Evolutionary conservation across 805 yeast species (phyloP).

Genomic region (Candida sakaeoensis): DNA sequence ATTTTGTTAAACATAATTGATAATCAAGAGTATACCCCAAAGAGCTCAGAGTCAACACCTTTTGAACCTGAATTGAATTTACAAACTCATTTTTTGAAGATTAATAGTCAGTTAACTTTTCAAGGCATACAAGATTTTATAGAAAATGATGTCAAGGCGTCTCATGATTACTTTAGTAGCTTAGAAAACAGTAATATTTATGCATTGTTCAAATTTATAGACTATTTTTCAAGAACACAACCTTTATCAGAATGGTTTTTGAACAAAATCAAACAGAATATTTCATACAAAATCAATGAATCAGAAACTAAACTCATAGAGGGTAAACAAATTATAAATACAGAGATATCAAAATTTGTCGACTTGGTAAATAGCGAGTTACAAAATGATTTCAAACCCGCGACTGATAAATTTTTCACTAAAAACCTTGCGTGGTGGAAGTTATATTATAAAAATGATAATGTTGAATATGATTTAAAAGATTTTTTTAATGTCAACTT

Average conservation of each 20-base stretch:
- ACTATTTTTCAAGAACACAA: conserved; percentile 24
- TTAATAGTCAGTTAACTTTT: conserved; percentile 24
- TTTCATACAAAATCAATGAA: conserved; percentile 13
- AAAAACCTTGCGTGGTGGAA: conserved; percentile 38
- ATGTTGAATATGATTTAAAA: conserved; percentile 40
- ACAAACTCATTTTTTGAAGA: conserved; percentile 27
- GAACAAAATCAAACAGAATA: conserved; percentile 14
- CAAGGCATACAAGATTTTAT: conserved; percentile 29
- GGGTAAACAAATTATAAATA: conserved; percentile 18
- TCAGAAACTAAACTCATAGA: conserved; percentile 13
- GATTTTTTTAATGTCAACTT: conserved; percentile 33
- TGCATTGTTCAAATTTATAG: conserved; percentile 29
- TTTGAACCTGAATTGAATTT: conserved; percentile 17
- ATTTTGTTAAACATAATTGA: conserved; percentile 35
- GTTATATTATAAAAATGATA: conserved; percentile 39
- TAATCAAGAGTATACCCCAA: conserved; percentile 35
- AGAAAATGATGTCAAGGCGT: conserved; percentile 28
- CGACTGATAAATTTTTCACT: conserved; percentile 25
- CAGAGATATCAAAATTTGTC: conserved; percentile 26
- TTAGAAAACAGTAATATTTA: conserved; percentile 33
- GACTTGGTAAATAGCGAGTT: conserved; percentile 32
- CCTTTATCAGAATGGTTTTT: conserved; percentile 21
- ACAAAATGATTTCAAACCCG: conserved; percentile 31
- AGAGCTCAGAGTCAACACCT: conserved; percentile 27
- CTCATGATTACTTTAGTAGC: conserved; percentile 25